Percentiles rank a stretch among this genome's conserved stretches.
Evolutionary conservation across 139 green algal species (phyloP).

Genomic region (Tetraselmis chui): DNA sequence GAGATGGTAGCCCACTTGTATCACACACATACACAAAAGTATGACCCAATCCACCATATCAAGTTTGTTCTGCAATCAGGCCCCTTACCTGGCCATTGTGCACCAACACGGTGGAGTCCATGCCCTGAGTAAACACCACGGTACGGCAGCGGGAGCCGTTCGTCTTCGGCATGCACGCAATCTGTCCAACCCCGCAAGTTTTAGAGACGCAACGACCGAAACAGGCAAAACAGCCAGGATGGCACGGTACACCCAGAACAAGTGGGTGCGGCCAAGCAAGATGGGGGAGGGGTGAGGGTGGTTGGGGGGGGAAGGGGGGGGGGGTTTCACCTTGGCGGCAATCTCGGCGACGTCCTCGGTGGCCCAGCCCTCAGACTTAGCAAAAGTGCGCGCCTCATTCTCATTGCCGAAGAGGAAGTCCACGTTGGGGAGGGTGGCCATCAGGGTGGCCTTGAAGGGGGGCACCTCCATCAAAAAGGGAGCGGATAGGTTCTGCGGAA

Average conservation of each 20-base stretch:
- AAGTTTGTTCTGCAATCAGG: no score
- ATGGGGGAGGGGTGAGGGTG: no score
- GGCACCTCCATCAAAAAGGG: slow-evolving; percentile 94
- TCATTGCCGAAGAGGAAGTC: slow-evolving; percentile 98
- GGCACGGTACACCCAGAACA: no score
- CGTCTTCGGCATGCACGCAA: slow-evolving; percentile 74
- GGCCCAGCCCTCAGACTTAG: slow-evolving; percentile 84
- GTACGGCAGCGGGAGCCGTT: slow-evolving; percentile 61
- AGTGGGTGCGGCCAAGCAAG: no score
- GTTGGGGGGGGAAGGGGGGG: neutral
- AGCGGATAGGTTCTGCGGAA: slow-evolving; percentile 86
- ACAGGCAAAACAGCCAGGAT: no score
- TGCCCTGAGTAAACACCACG: slow-evolving; percentile 93
- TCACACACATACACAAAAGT: no score
- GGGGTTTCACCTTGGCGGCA: slow-evolving; percentile 54
- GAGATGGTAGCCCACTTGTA: no score
- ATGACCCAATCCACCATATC: no score
- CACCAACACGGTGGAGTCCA: slow-evolving; percentile 82
- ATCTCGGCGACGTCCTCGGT: slow-evolving; percentile 78
- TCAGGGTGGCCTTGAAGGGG: slow-evolving; percentile 80
- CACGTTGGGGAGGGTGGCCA: slow-evolving; percentile 77
- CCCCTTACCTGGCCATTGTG: slow-evolving; percentile 47
- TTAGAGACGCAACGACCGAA: no score
- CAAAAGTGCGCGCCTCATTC: slow-evolving; percentile 87
- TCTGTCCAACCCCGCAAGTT: no score